A percentile compares a stretch with the other conserved stretches of the same genome.
These are phyloP conservation scores for Chalara sp. DNA, from an alignment of 2,329 filamentous ascomycete genomes.

Conservation along the genomic window DNA sequence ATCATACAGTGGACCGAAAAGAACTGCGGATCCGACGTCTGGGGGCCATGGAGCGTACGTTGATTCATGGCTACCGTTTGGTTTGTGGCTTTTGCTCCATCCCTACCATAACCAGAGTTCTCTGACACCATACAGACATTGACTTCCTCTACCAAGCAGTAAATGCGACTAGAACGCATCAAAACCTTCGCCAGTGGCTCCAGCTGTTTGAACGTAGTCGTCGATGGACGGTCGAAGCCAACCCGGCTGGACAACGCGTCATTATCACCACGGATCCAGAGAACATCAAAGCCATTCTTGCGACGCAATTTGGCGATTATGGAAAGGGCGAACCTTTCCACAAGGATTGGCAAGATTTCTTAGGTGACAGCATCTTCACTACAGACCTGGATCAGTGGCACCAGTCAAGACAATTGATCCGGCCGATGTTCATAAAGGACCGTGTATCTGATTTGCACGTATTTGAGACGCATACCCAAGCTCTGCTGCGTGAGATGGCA, in stretches of 20 bases:
- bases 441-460: slow-evolving; percentile 75
- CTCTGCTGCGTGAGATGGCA: slow-evolving; percentile 62
- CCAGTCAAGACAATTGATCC: slow-evolving; percentile 69
- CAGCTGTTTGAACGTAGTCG: slow-evolving; percentile 38
- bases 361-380: slow-evolving; percentile 71
- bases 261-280: slow-evolving; percentile 77
- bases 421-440: slow-evolving; percentile 82
- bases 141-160: slow-evolving; percentile 58
- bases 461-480: slow-evolving; percentile 73
- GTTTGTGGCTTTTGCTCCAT: slow-evolving; percentile 28
- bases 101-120: background rate
- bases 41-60: slow-evolving; percentile 36
- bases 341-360: slow-evolving; percentile 64
- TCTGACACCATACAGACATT: slow-evolving; percentile 42
- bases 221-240: slow-evolving; percentile 52
- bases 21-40: slow-evolving; percentile 39
- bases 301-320: slow-evolving; percentile 78
- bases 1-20: slow-evolving; percentile 31
- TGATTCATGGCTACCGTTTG: slow-evolving; percentile 35
- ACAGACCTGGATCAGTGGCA: slow-evolving; percentile 80
- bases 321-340: slow-evolving; percentile 77
- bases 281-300: slow-evolving; percentile 87
- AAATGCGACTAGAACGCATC: slow-evolving; percentile 41
- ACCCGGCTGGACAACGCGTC: slow-evolving; percentile 15
- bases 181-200: slow-evolving; percentile 57